These are phyloP conservation scores for Trichosporon inkin DNA, from an alignment of 1,284 basidiomycete genomes.

Conservation along the genomic window DNA sequence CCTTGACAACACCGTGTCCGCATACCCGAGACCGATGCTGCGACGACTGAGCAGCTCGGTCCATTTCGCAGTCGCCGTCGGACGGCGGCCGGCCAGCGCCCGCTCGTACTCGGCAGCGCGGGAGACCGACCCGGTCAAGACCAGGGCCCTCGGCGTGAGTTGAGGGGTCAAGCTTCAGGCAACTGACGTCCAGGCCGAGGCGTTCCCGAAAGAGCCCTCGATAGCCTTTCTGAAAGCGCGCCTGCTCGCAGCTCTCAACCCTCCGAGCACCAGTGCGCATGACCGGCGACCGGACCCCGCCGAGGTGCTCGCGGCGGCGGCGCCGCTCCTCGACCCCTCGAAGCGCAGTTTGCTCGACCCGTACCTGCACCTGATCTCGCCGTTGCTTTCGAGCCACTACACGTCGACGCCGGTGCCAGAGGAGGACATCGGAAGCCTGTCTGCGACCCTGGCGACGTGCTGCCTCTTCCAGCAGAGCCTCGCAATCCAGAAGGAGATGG, in stretches of 20 bases:
- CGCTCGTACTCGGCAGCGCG: not conserved
- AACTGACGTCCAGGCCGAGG: constrained; percentile 9
- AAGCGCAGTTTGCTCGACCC: constrained; percentile 6
- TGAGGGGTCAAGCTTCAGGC: not conserved
- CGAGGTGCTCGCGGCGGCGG: constrained; percentile 8
- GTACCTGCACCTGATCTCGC: constrained; percentile 10
- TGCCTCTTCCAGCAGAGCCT: constrained; percentile 11
- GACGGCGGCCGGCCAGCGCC: not conserved
- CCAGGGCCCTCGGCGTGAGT: not conserved
- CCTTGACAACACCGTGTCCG: not conserved
- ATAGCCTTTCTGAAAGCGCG: constrained; percentile 14
- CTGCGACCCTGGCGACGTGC: constrained; percentile 12
- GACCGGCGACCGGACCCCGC: not conserved
- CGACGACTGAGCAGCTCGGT: constrained; percentile 7
- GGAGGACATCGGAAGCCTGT: constrained; percentile 5
- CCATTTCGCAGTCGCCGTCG: not conserved
- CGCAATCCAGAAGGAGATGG: not conserved
- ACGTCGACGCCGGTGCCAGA: not conserved
- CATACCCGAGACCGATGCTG: constrained; percentile 2
- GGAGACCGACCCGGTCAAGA: not conserved
- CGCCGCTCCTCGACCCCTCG: constrained; percentile 3
- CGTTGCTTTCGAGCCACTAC: constrained; percentile 12
- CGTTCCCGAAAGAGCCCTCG: constrained; percentile 9
- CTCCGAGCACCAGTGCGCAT: not conserved
- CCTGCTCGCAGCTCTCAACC: constrained; percentile 15